Evolutionary conservation across 106 monocot species (phyloP).

Genomic region (Posidonia australis): DNA sequence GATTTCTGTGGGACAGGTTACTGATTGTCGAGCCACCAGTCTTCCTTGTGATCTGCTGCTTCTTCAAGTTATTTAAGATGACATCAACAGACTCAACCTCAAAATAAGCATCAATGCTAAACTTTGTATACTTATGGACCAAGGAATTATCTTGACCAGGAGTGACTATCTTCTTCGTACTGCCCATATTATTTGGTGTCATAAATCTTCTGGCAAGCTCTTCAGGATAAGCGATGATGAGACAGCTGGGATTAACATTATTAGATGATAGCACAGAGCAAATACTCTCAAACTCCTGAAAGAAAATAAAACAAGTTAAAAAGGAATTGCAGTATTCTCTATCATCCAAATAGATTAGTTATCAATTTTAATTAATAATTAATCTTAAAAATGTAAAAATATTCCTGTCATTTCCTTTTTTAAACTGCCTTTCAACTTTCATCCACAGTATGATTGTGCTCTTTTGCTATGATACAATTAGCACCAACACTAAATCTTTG

Average conservation of each 20-base stretch:
- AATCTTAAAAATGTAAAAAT: too few relatives aligned
- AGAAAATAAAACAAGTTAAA: background rate
- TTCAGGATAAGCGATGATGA: background rate
- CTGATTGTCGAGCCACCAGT: slow-evolving; percentile 10
- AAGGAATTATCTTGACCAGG: slow-evolving; percentile 3
- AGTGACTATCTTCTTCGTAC: background rate
- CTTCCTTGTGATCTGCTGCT: slow-evolving; percentile 2
- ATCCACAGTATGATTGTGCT: too few relatives aligned
- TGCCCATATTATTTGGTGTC: slow-evolving; percentile 5
- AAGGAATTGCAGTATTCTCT: background rate
- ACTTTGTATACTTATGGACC: slow-evolving; percentile 7
- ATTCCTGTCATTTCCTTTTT: too few relatives aligned
- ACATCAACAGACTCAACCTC: slow-evolving; percentile 30
- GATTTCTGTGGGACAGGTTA: background rate
- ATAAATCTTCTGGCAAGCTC: slow-evolving; percentile 22
- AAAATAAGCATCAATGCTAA: slow-evolving; percentile 33
- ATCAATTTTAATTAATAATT: background rate
- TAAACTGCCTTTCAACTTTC: too few relatives aligned
- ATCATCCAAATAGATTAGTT: background rate
- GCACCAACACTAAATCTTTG: too few relatives aligned
- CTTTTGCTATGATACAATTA: too few relatives aligned
- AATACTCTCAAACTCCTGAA: background rate
- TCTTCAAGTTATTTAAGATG: slow-evolving; percentile 28
- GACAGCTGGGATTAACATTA: background rate
- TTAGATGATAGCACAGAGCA: background rate